These are phyloP conservation scores for Coemansia sp. DNA, from an alignment of 192 early-diverging fungal species.

Conservation along the genomic window DNA sequence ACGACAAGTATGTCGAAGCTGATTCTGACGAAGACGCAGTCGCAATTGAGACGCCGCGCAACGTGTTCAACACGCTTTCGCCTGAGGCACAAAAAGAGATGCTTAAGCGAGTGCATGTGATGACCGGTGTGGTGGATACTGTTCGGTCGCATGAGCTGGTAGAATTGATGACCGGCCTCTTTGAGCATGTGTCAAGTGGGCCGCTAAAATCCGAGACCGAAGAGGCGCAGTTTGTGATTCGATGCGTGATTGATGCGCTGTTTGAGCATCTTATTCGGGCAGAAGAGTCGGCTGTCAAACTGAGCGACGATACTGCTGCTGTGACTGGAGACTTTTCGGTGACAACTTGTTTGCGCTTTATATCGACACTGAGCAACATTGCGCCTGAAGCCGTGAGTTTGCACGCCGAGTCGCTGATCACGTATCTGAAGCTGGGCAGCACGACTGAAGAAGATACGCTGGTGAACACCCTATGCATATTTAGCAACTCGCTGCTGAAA, in stretches of 20 bases:
- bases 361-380: constrained; percentile 56
- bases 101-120: constrained; percentile 42
- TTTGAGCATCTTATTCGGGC: constrained; percentile 68
- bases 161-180: constrained; percentile 40
- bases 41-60: constrained; percentile 13
- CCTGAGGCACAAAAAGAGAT: constrained; percentile 47
- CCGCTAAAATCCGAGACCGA: constrained; percentile 53
- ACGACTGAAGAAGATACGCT: constrained; percentile 56
- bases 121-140: constrained; percentile 50
- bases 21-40: constrained; percentile 30
- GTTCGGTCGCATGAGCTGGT: constrained; percentile 23
- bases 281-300: constrained; percentile 55
- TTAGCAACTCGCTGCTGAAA: constrained; percentile 51
- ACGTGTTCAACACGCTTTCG: constrained; percentile 40
- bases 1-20: constrained; percentile 19
- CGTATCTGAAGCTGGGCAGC: constrained; percentile 58
- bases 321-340: constrained; percentile 17
- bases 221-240: constrained; percentile 57
- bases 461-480: constrained; percentile 56
- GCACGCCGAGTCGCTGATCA: constrained; percentile 54
- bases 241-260: constrained; percentile 71
- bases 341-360: constrained; percentile 50
- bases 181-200: constrained; percentile 33
- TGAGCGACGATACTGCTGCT: constrained; percentile 8
- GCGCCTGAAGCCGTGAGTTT: constrained; percentile 56